phyloP scores from a whole-genome alignment of 116 monocot species.

The Zostera marina region DNA sequence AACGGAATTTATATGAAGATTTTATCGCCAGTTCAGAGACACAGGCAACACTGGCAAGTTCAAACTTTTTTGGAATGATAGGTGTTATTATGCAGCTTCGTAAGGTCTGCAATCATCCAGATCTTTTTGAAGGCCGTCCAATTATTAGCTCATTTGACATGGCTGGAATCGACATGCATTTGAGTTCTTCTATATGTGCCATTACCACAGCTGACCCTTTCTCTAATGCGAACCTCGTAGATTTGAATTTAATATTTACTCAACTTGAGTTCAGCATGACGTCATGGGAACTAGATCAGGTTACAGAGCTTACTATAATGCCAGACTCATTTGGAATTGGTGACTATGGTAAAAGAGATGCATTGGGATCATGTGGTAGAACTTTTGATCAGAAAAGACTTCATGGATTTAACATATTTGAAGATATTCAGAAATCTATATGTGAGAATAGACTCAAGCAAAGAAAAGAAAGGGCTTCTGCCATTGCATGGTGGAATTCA shows the following conservation, averaged over 20 bases:
- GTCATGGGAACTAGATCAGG: slow-evolving; percentile 81
- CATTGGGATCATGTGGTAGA: neutral
- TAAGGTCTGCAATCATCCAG: slow-evolving; percentile 99
- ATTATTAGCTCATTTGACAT: slow-evolving; percentile 95
- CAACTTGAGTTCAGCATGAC: slow-evolving; percentile 60
- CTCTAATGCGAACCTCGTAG: slow-evolving; percentile 54
- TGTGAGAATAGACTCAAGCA: slow-evolving; percentile 58
- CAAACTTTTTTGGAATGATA: slow-evolving; percentile 98
- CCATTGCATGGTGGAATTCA: slow-evolving; percentile 92
- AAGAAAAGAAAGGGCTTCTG: slow-evolving; percentile 54
- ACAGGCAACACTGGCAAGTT: slow-evolving; percentile 83
- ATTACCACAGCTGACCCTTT: slow-evolving; percentile 43
- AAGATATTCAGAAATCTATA: slow-evolving; percentile 71
- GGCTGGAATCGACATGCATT: slow-evolving; percentile 66
- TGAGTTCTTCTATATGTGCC: slow-evolving; percentile 58
- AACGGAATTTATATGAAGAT: slow-evolving; percentile 96
- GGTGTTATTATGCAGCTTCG: slow-evolving; percentile 99
- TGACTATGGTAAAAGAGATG: slow-evolving; percentile 5
- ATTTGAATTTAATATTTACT: slow-evolving; percentile 63
- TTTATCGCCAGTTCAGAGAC: slow-evolving; percentile 97
- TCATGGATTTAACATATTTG: slow-evolving; percentile 56
- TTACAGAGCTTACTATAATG: slow-evolving; percentile 22
- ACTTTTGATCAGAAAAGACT: slow-evolving; percentile 14
- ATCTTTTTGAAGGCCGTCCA: slow-evolving; percentile 96
- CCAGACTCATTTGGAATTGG: slow-evolving; percentile 6